These are phyloP conservation scores for Alternaria brassicicola DNA, from an alignment of 2,329 filamentous ascomycete genomes.

Conservation along the genomic window DNA sequence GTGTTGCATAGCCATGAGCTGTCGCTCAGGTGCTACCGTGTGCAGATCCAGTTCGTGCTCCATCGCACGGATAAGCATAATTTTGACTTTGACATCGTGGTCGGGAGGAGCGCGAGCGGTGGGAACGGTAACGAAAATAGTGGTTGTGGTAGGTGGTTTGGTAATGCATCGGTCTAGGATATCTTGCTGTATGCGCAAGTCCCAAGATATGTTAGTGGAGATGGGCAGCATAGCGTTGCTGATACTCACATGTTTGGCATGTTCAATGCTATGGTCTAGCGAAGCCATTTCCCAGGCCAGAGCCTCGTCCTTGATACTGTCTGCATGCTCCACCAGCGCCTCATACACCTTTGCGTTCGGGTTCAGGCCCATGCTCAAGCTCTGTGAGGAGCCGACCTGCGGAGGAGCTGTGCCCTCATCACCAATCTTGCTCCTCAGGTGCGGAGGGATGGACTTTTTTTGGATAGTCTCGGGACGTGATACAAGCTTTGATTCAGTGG, in stretches of 20 bases:
- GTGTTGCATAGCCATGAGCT: slow-evolving; percentile 12
- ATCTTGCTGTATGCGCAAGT: background rate
- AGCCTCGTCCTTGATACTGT: background rate
- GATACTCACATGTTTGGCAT: background rate
- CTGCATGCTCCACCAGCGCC: background rate
- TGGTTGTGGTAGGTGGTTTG: background rate
- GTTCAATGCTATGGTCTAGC: background rate
- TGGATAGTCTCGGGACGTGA: background rate
- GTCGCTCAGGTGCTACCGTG: slow-evolving; percentile 6
- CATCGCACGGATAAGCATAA: slow-evolving; percentile 11
- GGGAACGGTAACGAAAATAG: no score
- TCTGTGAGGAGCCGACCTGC: background rate
- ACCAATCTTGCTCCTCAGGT: background rate
- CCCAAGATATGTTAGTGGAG: background rate
- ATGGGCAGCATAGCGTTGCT: background rate
- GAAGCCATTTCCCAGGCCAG: background rate
- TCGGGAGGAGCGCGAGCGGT: background rate
- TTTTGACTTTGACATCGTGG: background rate
- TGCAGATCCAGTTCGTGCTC: slow-evolving; percentile 20
- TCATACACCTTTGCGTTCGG: background rate
- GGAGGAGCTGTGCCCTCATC: background rate
- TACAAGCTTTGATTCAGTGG: background rate
- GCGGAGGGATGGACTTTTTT: slow-evolving; percentile 5
- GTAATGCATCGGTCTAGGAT: background rate
- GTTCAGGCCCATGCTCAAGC: background rate